phyloP scores from a whole-genome alignment of 2,329 filamentous ascomycete species.

The Xylariaceae sp. region DNA sequence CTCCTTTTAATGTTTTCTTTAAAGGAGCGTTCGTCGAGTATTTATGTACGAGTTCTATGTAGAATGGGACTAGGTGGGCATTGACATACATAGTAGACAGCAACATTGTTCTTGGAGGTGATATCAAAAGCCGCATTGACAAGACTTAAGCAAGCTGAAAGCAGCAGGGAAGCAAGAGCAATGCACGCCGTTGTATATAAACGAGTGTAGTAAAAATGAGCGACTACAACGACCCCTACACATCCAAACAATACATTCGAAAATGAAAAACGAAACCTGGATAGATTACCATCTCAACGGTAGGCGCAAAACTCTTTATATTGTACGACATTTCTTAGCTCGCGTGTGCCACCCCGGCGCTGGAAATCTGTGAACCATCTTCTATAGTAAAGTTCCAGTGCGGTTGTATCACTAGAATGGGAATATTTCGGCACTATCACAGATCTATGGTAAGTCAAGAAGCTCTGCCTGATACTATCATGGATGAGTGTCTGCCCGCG shows the following conservation, averaged over 20 bases:
- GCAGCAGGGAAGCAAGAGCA: conserved; percentile 20
- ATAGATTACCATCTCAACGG: conserved; percentile 14
- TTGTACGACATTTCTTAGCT: neutral
- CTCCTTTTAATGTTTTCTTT: too few relatives aligned
- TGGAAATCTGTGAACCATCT: neutral
- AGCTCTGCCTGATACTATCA: neutral
- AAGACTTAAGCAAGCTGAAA: conserved; percentile 26
- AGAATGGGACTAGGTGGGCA: too few relatives aligned
- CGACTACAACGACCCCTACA: conserved; percentile 8
- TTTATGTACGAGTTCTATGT: too few relatives aligned
- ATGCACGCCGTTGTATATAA: conserved; percentile 30
- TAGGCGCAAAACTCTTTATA: neutral
- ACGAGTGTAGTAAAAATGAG: neutral
- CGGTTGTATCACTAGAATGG: neutral
- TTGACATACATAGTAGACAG: conserved; percentile 48
- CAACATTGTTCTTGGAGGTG: conserved; percentile 47
- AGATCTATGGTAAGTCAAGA: too few relatives aligned
- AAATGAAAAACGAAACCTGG: neutral
- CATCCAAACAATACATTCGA: neutral
- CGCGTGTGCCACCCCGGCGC: neutral
- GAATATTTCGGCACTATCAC: neutral
- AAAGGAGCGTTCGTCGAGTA: too few relatives aligned
- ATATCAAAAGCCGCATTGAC: conserved; percentile 39
- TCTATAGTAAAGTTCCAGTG: neutral
- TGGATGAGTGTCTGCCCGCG: too few relatives aligned